phyloP scores from a whole-genome alignment of 176 grass and related monocot species.

The Carex cristatella region DNA sequence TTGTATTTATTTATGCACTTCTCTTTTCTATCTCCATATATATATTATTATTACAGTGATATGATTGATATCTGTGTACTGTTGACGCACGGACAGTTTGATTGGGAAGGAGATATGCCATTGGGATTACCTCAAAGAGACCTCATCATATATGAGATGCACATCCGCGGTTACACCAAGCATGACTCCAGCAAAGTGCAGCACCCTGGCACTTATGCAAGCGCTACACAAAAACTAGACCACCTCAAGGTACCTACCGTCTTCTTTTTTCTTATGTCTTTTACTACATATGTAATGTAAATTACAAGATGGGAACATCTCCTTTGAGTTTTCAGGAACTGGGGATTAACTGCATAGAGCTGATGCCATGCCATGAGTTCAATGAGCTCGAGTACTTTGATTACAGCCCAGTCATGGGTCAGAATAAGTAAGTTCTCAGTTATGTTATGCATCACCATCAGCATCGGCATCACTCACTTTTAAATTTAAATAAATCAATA shows the following conservation, averaged over 20 bases:
- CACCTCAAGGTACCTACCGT: constrained; percentile 52
- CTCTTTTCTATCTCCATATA: not conserved
- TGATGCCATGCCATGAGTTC: constrained; percentile 97
- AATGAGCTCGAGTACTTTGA: constrained; percentile 86
- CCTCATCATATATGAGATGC: constrained; percentile 90
- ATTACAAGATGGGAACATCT: not conserved
- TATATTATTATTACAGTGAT: not conserved
- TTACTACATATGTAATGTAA: not conserved
- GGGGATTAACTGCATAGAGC: constrained; percentile 88
- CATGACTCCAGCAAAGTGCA: constrained; percentile 65
- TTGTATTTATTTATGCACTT: not conserved
- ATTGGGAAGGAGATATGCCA: constrained; percentile 82
- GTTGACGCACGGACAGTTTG: constrained; percentile 43
- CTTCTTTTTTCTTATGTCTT: too few species aligned
- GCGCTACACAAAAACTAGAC: constrained; percentile 69
- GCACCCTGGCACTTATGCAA: constrained; percentile 69
- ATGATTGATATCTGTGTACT: constrained; percentile 24
- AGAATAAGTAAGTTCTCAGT: constrained; percentile 73
- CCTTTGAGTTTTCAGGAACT: constrained; percentile 51
- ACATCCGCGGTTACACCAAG: constrained; percentile 83
- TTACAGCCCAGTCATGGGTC: constrained; percentile 28
- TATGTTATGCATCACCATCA: not conserved
- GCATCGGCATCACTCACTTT: too few species aligned
- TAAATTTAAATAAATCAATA: not conserved
- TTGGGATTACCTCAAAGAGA: constrained; percentile 56